These are phyloP conservation scores for Populus tomentosa DNA, from an alignment of 441 rosid genomes.

Conservation along the genomic window DNA sequence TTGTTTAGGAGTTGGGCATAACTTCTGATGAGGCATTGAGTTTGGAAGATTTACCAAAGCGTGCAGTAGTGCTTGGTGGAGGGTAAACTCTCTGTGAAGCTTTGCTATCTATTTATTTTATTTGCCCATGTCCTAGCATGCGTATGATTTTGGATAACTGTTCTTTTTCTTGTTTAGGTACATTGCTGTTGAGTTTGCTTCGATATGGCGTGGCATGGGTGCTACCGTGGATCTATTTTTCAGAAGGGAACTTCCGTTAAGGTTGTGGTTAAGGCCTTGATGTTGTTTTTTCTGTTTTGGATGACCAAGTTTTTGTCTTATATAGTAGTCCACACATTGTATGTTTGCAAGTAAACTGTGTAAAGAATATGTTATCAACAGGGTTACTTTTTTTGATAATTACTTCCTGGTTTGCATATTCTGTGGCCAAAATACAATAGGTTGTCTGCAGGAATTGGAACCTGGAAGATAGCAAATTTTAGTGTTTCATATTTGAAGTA, in stretches of 20 bases:
- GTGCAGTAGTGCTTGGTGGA: constrained; percentile 88
- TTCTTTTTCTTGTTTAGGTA: constrained; percentile 44
- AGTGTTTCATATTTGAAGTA: neutral
- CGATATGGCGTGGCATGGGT: constrained; percentile 99
- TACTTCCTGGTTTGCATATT: neutral
- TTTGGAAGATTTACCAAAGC: constrained; percentile 90
- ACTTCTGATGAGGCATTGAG: constrained; percentile 99
- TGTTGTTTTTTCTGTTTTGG: neutral
- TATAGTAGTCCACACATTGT: neutral
- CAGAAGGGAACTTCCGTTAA: constrained; percentile 93
- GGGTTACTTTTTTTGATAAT: neutral
- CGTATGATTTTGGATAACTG: constrained; percentile 16
- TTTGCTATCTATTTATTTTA: constrained; percentile 10
- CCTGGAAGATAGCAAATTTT: neutral
- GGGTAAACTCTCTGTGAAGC: constrained; percentile 45
- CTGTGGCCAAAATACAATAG: neutral
- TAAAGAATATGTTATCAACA: neutral
- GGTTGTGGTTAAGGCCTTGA: constrained; percentile 37
- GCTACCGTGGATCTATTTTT: constrained; percentile 78
- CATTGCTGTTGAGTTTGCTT: constrained; percentile 99
- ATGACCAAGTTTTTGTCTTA: constrained; percentile 2
- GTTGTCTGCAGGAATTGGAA: neutral
- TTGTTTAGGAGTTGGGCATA: constrained; percentile 75
- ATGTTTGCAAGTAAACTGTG: neutral
- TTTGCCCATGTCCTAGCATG: constrained; percentile 11